A percentile compares a stretch with the other conserved stretches of the same genome.
phyloP scores from a whole-genome alignment of 768 basidiomycete species.

The Chiua virens region DNA sequence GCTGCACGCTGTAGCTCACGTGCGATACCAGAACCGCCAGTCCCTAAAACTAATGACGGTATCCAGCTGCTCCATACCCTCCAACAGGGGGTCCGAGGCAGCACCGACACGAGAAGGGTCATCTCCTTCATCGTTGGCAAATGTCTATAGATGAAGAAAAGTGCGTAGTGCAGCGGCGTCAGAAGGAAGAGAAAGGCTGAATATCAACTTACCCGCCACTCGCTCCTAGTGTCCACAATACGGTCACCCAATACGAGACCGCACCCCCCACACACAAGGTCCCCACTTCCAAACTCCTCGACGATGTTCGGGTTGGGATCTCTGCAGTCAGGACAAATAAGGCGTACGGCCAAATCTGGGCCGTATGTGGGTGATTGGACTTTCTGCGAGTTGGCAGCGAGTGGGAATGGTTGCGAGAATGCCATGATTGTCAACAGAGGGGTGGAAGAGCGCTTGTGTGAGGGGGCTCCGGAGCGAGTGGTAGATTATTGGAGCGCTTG shows the following conservation, averaged over 20 bases:
- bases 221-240: slow-evolving; percentile 95
- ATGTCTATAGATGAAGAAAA: slow-evolving; percentile 62
- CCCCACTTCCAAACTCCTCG: slow-evolving; percentile 97
- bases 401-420: slow-evolving; percentile 78
- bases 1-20: slow-evolving; percentile 92
- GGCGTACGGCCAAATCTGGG: slow-evolving; percentile 82
- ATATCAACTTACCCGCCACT: slow-evolving; percentile 82
- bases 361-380: slow-evolving; percentile 61
- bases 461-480: slow-evolving; percentile 21
- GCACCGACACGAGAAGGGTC: slow-evolving; percentile 99
- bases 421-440: slow-evolving; percentile 43
- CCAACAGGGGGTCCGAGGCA: slow-evolving; percentile 88
- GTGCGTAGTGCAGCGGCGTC: slow-evolving; percentile 23
- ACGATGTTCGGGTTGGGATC: slow-evolving; percentile 92
- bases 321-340: slow-evolving; percentile 94
- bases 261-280: slow-evolving; percentile 93
- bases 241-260: slow-evolving; percentile 94
- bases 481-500: slow-evolving; percentile 6
- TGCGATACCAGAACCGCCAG: slow-evolving; percentile 89
- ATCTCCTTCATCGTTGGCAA: slow-evolving; percentile 99
- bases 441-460: slow-evolving; percentile 11
- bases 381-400: slow-evolving; percentile 55
- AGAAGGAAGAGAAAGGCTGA: slow-evolving; percentile 13
- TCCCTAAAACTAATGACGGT: slow-evolving; percentile 96
- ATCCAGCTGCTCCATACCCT: slow-evolving; percentile 92